These are phyloP conservation scores for Trichoderma virens DNA, from an alignment of 495 filamentous ascomycete genomes.

Conservation along the genomic window DNA sequence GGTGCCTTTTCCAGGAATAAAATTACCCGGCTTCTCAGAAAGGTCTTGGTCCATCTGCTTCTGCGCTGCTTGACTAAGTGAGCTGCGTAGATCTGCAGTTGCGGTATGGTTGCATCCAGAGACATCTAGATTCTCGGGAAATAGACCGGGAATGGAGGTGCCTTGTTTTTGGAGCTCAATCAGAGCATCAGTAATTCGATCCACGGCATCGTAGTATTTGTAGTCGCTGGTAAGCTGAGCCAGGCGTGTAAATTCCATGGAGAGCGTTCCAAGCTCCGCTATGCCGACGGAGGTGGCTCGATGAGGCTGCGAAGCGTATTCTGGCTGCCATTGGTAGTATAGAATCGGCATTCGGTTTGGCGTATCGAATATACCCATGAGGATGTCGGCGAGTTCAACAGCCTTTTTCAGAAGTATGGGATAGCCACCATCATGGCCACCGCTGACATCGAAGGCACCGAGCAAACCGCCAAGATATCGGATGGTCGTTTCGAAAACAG, in stretches of 20 bases:
- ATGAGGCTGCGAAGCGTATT: conserved; percentile 55
- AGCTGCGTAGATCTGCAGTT: conserved; percentile 14
- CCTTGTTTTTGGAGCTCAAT: conserved; percentile 62
- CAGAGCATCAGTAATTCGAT: conserved; percentile 81
- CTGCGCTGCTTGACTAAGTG: conserved; percentile 15
- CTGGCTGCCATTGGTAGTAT: conserved; percentile 77
- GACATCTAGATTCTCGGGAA: conserved; percentile 75
- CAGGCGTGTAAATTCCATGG: conserved; percentile 91
- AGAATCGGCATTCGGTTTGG: conserved; percentile 92
- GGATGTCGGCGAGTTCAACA: conserved; percentile 74
- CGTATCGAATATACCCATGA: conserved; percentile 92
- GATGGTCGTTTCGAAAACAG: conserved; percentile 84
- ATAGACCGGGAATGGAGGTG: conserved; percentile 74
- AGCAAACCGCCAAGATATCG: conserved; percentile 79
- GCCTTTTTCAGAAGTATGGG: conserved; percentile 74
- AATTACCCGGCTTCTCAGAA: neutral
- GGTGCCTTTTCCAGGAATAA: neutral
- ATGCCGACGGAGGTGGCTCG: conserved; percentile 58
- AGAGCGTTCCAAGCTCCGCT: conserved; percentile 83
- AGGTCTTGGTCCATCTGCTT: conserved; percentile 18
- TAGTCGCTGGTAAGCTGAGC: conserved; percentile 81
- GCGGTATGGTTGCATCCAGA: conserved; percentile 42
- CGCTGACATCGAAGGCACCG: conserved; percentile 76
- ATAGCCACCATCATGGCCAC: conserved; percentile 41
- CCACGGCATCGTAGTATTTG: conserved; percentile 92